These are phyloP conservation scores for Rubroboletus satanas DNA, from an alignment of 768 basidiomycete genomes.

Conservation along the genomic window DNA sequence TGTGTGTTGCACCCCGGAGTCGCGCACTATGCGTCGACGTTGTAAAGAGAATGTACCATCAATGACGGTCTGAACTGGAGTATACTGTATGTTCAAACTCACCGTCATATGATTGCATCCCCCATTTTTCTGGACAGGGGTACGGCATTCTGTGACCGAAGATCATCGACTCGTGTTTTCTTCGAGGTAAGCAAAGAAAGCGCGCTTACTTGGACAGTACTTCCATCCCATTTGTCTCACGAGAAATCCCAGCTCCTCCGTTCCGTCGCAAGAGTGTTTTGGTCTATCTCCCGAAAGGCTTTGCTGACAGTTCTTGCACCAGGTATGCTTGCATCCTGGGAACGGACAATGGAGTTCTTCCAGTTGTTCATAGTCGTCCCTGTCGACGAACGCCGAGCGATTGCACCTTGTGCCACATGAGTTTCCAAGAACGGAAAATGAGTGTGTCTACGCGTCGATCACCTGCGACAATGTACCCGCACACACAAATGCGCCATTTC, in stretches of 20 bases:
- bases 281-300: constrained; percentile 28
- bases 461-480: constrained; percentile 50
- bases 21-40: constrained; percentile 37
- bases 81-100: constrained; percentile 19
- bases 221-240: constrained; percentile 57
- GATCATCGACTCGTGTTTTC: not conserved
- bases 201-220: constrained; percentile 50
- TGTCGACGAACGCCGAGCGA: constrained; percentile 47
- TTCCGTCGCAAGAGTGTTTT: constrained; percentile 55
- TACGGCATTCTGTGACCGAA: constrained; percentile 34
- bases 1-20: constrained; percentile 54
- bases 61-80: not conserved
- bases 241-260: constrained; percentile 47
- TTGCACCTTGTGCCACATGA: constrained; percentile 42
- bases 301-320: constrained; percentile 61
- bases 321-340: constrained; percentile 44
- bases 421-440: not conserved
- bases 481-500: constrained; percentile 41
- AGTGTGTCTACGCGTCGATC: not conserved
- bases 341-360: constrained; percentile 48
- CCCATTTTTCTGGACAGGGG: constrained; percentile 47
- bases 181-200: not conserved
- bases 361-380: constrained; percentile 39
- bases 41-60: not conserved
- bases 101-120: constrained; percentile 64